Evolutionary conservation across 345 rosid genomes (phyloP), one percentile per base, ranked within the genome.

Genomic region (Acer negundo): DNA sequence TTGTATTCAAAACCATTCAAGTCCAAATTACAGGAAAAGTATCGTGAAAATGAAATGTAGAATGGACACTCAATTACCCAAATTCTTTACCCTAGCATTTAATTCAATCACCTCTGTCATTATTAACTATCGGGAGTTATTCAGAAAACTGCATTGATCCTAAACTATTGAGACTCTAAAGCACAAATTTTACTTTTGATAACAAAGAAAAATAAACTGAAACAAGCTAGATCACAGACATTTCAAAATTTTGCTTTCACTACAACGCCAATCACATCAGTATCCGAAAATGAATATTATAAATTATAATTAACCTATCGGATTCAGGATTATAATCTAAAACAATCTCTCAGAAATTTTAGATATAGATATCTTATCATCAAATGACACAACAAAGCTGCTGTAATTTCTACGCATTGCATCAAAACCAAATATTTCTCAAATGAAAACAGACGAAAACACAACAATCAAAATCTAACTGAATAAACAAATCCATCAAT

Each of bases 1-100:
- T 26, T 49, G 20, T 63, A 67, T 47, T 69, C 70, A 55, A 62
- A 13, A 38, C 46, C 67, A 77, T 42, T 44, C 31, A 38, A 65
- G 16, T n/a, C 69, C 49, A 44, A 66, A 19, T 26, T 22, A 28
- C 3, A 1, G 66, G 1, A 67, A 9, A 42, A 42, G 46, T 42
- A 7, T 1, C 10, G 46, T 42, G 46, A 42, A 42, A n/a, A n/a
- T 24, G 46, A 20, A 70, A 42, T 6, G 16, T 61, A 46, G 49
- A 46, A 15, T 46, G 16, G 0, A 20, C 22, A 20, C 23, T n/a
- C 31, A 11, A 75, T 66, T 2, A 74, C 23, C 23, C 80, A 12
- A 71, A 46, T 44, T 22, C 16, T 35, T 49, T 23, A 16, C 3
- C 62, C 70, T 51, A 56, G 59, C 20, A 72, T 20, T 38, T 26